Base-by-base conservation (phyloP, 2,329 filamentous ascomycete genomes). In the Zymoseptoria crescenta region DNA sequence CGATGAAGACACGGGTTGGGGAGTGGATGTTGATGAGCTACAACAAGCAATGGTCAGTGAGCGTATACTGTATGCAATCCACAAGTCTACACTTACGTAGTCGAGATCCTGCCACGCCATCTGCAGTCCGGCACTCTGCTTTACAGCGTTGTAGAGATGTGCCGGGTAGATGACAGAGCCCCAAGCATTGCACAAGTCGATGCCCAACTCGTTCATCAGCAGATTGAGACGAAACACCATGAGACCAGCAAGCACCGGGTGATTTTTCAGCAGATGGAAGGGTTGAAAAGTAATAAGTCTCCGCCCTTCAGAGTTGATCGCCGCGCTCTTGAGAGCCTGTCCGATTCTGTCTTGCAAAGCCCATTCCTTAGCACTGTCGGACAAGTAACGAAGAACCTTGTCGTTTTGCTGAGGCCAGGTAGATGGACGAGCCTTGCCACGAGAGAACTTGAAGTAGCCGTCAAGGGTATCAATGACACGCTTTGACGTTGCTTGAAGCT, bases 41-140 rank as follows among this genome's bases (percentile, higher is more conserved):
- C 13, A 13, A 10, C 9, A 35, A 13, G 30, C 2, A 13, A 13
- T 35, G 30, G 30, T 35, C 30, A 35, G 30, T 8, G 1, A 10
- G 8, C 9, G 9, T 13, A 35, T 35, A 35, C 30, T 10, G 30
- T 35, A 35, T 35, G 8, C 30, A 24, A 24, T 35, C 8, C 30
- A 8, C 13, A 13, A 35, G 13, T 1, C 4, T 1, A 35, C 8
- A n/a, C 50, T 21, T n/a, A 56, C 16, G 21, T 56, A 59, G 24
- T 59, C 54, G 35, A 56, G 48, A 48, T 59, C 58, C 19, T 56
- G 20, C 54, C 58, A 59, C 16, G 53, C 58, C 4, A n/a, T 16
- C 7, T 56, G 49, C n/a, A 59, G 30, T 2, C 30, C 49, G 2
- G 54, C 58, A 30, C 58, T 56, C 8, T 56, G 54, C 9, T 41